These are phyloP conservation scores for Camptophora hylomeconis DNA, from an alignment of 2,329 filamentous ascomycete species.

Conservation along the genomic window DNA sequence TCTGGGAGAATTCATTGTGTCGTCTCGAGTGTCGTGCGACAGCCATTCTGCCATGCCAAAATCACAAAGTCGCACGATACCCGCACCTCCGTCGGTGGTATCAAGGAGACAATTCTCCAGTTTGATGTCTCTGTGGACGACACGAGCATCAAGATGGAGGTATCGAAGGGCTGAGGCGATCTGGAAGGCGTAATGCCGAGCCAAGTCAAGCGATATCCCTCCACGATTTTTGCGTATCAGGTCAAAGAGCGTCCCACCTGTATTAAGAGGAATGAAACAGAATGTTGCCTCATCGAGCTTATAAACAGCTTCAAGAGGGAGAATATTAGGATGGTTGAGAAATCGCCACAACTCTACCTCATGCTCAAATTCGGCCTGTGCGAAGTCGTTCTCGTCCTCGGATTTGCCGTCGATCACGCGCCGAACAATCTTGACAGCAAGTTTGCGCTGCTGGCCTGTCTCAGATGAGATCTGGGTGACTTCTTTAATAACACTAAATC, in stretches of 20 bases:
- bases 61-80: constrained; percentile 50
- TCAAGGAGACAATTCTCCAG: constrained; percentile 56
- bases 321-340: constrained; percentile 47
- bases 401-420: constrained; percentile 42
- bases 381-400: constrained; percentile 50
- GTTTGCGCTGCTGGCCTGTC: constrained; percentile 36
- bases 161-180: constrained; percentile 52
- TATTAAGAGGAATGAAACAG: constrained; percentile 52
- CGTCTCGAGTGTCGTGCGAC: constrained; percentile 40
- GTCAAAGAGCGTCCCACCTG: constrained; percentile 52
- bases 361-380: constrained; percentile 55
- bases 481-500: constrained; percentile 55
- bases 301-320: constrained; percentile 51
- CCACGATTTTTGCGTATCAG: constrained; percentile 42
- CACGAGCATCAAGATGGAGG: constrained; percentile 52
- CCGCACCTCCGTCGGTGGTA: constrained; percentile 34
- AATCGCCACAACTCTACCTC: constrained; percentile 57
- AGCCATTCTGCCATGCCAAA: constrained; percentile 60
- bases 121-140: constrained; percentile 57
- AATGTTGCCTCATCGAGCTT: constrained; percentile 57
- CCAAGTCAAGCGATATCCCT: constrained; percentile 38
- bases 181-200: constrained; percentile 49
- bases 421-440: constrained; percentile 55
- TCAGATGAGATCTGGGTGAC: constrained; percentile 47
- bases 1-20: constrained; percentile 31